Percentiles rank a stretch among this genome's conserved stretches.
phyloP scores from a whole-genome alignment of 495 filamentous ascomycete species.

The Lichina pygmaea region DNA sequence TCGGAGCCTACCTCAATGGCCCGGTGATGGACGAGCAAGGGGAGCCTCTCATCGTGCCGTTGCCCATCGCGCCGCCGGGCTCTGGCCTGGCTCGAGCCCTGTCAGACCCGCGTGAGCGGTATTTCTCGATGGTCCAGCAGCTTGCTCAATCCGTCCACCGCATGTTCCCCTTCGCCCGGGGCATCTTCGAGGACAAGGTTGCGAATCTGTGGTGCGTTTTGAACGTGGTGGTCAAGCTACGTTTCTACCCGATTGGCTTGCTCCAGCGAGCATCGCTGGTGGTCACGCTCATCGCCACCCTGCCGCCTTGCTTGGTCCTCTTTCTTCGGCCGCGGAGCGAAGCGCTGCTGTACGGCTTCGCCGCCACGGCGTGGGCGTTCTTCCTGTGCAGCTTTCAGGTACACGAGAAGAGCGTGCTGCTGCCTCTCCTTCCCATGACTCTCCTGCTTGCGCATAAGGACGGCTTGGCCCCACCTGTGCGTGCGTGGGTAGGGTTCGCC shows the following conservation, averaged over 20 bases:
- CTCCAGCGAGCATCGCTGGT: conserved; percentile 55
- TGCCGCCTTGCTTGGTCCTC: conserved; percentile 49
- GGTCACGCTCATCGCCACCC: conserved; percentile 48
- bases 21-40: conserved; percentile 15
- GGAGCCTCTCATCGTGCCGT: neutral
- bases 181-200: conserved; percentile 94
- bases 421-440: conserved; percentile 81
- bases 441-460: conserved; percentile 51
- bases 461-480: conserved; percentile 42
- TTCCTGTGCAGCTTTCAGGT: conserved; percentile 95
- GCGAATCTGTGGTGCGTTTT: conserved; percentile 92
- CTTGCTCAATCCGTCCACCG: conserved; percentile 57
- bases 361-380: conserved; percentile 78
- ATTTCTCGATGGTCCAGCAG: conserved; percentile 50
- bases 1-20: conserved; percentile 34
- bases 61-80: conserved; percentile 22
- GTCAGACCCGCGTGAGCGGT: conserved; percentile 34
- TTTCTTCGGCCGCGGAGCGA: conserved; percentile 54
- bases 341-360: conserved; percentile 50
- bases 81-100: conserved; percentile 17
- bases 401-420: conserved; percentile 84
- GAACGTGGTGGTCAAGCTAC: conserved; percentile 69
- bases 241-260: conserved; percentile 24
- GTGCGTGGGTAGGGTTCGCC: conserved; percentile 80
- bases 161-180: conserved; percentile 83